Evolutionary conservation across 305 asterid species (phyloP).

Genomic region (Andrographis paniculata): DNA sequence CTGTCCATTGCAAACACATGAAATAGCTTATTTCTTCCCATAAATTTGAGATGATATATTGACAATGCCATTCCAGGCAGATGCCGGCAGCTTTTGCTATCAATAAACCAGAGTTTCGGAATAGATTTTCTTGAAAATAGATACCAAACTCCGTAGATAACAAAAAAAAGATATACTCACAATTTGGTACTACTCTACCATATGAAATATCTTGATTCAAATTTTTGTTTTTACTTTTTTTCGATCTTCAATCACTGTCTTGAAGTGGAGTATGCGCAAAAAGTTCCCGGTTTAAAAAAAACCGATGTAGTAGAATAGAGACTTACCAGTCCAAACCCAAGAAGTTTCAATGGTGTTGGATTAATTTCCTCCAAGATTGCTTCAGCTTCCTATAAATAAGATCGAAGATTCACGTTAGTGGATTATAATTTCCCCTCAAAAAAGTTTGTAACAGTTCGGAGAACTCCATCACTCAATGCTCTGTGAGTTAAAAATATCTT

Average conservation of each 20-base stretch:
- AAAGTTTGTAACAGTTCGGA: not conserved
- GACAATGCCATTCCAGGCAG: not conserved
- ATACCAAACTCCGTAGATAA: too few species aligned
- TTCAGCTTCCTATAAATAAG: slow-evolving; percentile 67
- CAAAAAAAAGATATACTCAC: too few species aligned
- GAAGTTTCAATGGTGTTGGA: slow-evolving; percentile 65
- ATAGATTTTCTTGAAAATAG: too few species aligned
- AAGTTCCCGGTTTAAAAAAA: too few species aligned
- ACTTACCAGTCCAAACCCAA: slow-evolving; percentile 66
- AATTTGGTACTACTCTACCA: too few species aligned
- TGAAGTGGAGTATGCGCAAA: too few species aligned
- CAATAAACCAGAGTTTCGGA: slow-evolving; percentile 4
- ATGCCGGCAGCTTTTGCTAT: not conserved
- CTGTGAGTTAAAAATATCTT: too few species aligned
- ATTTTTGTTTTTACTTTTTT: too few species aligned
- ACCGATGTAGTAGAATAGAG: not conserved
- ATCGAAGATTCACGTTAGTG: slow-evolving; percentile 20
- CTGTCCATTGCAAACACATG: slow-evolving; percentile 27
- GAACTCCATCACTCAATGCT: not conserved
- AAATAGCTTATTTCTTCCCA: slow-evolving; percentile 6
- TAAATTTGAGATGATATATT: not conserved
- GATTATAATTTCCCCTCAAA: not conserved
- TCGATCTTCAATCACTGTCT: too few species aligned
- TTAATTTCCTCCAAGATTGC: slow-evolving; percentile 88
- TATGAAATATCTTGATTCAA: too few species aligned